Evolutionary conservation across 805 yeast species (phyloP), one percentile per base, ranked within the genome.

Genomic region (Candida jianshihensis): DNA sequence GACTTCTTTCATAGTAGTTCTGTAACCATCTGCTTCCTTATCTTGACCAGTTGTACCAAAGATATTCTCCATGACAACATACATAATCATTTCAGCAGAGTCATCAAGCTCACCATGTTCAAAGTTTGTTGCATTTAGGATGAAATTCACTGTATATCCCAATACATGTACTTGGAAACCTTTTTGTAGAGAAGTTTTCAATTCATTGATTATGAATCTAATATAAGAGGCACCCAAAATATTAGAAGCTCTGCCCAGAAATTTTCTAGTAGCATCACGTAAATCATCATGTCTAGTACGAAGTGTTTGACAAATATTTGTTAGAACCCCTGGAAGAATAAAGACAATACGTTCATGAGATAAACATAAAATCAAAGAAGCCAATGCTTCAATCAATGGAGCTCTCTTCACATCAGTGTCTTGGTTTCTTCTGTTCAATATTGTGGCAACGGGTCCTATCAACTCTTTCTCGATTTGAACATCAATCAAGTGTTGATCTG

Each of bases 121-220:
- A 30, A 85, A 57, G 6, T 63, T 56, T 45, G 84, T 60, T 8
- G 75, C 68, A 2, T 73, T 72, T 36, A 92, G 59, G 26, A 90
- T 60, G 33, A 78, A 67, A 58, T 92, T 96, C 5, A 86, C 74
- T 1, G 97, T 85, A 60, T 66, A 92, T 51, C 96, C 87, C 48
- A 92, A 72, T 40, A 92, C 87, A 60, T 92, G 98, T 36, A 88
- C 74, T 55, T 92, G 97, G 12, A 96, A 85, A 19, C 98, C 98
- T 53, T 94, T 70, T 5, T 81, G 71, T 36, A 90, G 66, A 0
- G 97, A 94, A 15, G 81, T 61, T 44, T 73, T 78, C 50, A 92
- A 68, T 54, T 92, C 97, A 39, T 73, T 73, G 18, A 92, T 61
- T 33, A 92, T 73, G 53, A 88, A 87, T 37, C 71, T 68, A 41